These are phyloP conservation scores for Backusella morwellensis DNA, from an alignment of 192 early-diverging fungal species.

Conservation along the genomic window DNA sequence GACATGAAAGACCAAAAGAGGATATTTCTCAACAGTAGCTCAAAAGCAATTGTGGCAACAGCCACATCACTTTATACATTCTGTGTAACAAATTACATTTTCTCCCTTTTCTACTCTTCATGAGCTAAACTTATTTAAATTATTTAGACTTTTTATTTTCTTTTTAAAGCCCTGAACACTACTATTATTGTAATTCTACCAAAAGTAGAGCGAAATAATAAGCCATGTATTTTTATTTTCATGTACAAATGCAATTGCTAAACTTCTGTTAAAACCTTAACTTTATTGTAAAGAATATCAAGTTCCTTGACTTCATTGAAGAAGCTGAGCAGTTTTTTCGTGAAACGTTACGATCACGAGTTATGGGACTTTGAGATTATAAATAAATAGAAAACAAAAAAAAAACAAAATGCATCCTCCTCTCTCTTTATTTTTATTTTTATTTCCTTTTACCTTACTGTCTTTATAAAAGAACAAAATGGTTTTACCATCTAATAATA, in stretches of 20 bases:
- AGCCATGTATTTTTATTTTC: neutral
- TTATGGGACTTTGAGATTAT: neutral
- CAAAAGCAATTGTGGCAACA: neutral
- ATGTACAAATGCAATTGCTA: neutral
- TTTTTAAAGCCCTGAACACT: neutral
- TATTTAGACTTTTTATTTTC: neutral
- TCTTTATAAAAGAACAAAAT: neutral
- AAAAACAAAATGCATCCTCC: neutral
- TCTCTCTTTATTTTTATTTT: neutral
- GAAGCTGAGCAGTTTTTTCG: neutral
- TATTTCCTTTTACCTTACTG: neutral
- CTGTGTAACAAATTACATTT: neutral
- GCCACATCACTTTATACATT: neutral
- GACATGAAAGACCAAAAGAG: neutral
- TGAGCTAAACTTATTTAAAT: neutral
- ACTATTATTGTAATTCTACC: neutral
- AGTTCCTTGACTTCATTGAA: neutral
- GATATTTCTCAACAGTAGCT: neutral
- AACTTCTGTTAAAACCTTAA: neutral
- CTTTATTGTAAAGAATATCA: neutral
- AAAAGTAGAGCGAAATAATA: neutral
- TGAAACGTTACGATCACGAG: constrained; percentile 2
- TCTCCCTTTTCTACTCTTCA: neutral
- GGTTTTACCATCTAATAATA: neutral
- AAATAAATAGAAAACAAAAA: neutral